phyloP scores from a whole-genome alignment of 75 land plant genomes.

The Picea sitchensis region DNA sequence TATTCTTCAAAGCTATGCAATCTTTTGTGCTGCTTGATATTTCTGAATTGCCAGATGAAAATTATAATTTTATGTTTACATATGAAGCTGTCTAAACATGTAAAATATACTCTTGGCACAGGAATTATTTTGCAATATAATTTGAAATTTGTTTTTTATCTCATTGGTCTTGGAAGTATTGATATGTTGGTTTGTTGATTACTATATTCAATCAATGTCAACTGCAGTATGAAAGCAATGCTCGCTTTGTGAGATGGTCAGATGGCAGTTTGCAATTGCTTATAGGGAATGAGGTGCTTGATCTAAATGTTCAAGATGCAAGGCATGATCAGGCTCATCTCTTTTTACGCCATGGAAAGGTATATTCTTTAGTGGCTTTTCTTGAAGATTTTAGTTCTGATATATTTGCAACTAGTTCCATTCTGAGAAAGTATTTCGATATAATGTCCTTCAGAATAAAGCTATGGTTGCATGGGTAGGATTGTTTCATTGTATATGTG shows the following conservation, averaged over 20 bases:
- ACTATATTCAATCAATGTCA: not conserved
- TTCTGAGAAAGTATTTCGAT: not conserved
- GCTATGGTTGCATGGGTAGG: not conserved
- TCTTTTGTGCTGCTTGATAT: not conserved
- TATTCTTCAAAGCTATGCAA: not conserved
- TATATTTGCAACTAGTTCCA: not conserved
- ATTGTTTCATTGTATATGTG: no score
- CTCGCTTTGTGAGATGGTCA: conserved; percentile 96
- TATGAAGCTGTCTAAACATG: not conserved
- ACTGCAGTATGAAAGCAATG: conserved; percentile 96
- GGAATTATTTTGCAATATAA: not conserved
- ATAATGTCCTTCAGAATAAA: not conserved
- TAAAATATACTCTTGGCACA: not conserved
- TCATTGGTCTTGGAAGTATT: not conserved
- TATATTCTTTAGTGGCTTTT: not conserved
- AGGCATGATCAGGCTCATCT: conserved; percentile 90
- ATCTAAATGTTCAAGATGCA: conserved; percentile 82
- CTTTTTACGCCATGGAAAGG: conserved; percentile 94
- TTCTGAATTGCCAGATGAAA: not conserved
- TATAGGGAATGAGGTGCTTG: conserved; percentile 97
- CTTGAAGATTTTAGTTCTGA: not conserved
- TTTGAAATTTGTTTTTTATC: not conserved
- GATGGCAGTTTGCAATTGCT: conserved; percentile 95
- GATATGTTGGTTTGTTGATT: not conserved
- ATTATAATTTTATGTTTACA: not conserved